Evolutionary conservation across 805 yeast genomes (phyloP).

Genomic region (Lachancea lanzarotensis): DNA sequence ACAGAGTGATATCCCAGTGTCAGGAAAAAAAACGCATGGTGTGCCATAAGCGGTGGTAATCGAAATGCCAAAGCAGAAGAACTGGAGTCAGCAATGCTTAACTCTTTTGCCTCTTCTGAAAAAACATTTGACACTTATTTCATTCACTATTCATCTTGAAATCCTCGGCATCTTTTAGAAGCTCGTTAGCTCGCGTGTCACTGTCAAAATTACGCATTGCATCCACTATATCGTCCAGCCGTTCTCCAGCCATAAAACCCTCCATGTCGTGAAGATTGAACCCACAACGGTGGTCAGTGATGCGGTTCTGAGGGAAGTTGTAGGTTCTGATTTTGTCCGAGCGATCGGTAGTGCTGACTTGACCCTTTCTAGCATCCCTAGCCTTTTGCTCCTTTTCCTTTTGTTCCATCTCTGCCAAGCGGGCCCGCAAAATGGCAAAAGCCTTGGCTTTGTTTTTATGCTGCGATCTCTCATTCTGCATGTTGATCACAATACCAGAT

Average conservation of each 20-base stretch:
- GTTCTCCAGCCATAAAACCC: constrained; percentile 56
- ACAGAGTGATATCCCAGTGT: background rate
- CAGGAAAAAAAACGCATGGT: background rate
- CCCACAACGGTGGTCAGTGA: constrained; percentile 92
- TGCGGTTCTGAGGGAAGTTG: constrained; percentile 84
- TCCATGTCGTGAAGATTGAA: constrained; percentile 68
- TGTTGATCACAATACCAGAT: constrained; percentile 79
- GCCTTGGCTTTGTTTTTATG: constrained; percentile 93
- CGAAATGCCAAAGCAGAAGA: too few species aligned
- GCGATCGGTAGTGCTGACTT: constrained; percentile 83
- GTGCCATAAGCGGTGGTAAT: too few species aligned
- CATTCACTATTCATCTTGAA: too few species aligned
- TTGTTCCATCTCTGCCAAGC: constrained; percentile 76
- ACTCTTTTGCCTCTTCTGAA: too few species aligned
- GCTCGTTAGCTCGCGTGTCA: constrained; percentile 37
- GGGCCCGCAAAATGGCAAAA: constrained; percentile 68
- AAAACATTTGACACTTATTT: too few species aligned
- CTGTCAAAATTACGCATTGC: constrained; percentile 44
- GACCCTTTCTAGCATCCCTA: constrained; percentile 62
- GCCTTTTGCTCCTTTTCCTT: constrained; percentile 59
- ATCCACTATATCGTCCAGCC: constrained; percentile 49
- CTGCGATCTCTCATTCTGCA: constrained; percentile 94
- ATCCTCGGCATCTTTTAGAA: constrained; percentile 21
- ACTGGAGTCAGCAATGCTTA: background rate
- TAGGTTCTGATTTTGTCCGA: constrained; percentile 92